Conservation (phyloP, 2,329 filamentous ascomycete species). For the Claviceps maximensis region DNA sequence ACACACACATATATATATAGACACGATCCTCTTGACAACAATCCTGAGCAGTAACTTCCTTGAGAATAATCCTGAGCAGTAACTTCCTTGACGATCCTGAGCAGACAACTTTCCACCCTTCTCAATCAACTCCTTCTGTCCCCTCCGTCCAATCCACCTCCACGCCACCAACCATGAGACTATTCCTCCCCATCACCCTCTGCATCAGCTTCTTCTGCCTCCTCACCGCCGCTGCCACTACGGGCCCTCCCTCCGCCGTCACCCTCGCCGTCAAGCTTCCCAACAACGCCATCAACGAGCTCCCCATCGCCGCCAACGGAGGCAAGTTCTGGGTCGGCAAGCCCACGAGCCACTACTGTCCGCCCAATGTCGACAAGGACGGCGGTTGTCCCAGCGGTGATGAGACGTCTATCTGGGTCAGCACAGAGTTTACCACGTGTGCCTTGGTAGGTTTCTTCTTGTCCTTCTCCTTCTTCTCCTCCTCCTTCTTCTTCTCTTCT, state of each 20-base stretch:
- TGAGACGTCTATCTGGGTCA: not conserved
- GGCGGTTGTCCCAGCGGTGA: not conserved
- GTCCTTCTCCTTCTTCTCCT: not conserved
- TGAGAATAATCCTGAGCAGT: too few species aligned
- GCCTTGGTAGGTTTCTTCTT: not conserved
- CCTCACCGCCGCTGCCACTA: not conserved
- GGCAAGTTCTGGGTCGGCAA: not conserved
- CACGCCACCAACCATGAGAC: not conserved
- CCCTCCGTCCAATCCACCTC: too few species aligned
- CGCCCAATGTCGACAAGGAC: not conserved
- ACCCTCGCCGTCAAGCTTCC: not conserved
- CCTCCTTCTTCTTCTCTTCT: not conserved
- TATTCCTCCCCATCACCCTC: not conserved
- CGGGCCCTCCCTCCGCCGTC: not conserved
- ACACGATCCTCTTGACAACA: too few species aligned
- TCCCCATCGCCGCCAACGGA: not conserved
- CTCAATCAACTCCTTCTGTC: not conserved
- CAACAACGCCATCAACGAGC: not conserved
- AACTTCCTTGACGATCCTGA: too few species aligned
- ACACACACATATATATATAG: too few species aligned
- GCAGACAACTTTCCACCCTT: not conserved
- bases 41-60: too few species aligned
- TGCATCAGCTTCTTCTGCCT: not conserved
- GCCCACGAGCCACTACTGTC: not conserved
- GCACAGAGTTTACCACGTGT: not conserved